A percentile compares a stretch with the other conserved stretches of the same genome.
phyloP scores from a whole-genome alignment of 352 stramenopile species.

The Globisporangium apiculatum region DNA sequence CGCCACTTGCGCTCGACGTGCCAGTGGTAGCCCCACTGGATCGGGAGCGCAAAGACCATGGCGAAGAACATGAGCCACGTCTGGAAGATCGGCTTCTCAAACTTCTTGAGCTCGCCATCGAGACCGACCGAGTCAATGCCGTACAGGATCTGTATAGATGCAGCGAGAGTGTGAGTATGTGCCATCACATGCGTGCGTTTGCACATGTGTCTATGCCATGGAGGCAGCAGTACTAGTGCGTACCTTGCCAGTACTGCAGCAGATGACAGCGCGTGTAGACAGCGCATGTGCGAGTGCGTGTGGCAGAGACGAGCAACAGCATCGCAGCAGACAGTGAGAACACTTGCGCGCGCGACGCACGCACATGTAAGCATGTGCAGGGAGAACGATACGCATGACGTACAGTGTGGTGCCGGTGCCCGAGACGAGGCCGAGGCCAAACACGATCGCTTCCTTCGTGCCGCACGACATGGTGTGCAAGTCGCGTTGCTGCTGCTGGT shows the following conservation, averaged over 20 bases:
- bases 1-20: conserved; percentile 70
- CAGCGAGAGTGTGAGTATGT: neutral
- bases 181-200: neutral
- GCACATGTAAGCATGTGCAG: conserved; percentile 3
- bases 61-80: conserved; percentile 96
- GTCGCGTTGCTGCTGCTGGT: neutral
- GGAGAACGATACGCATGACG: conserved; percentile 13
- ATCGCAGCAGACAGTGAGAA: too few species aligned
- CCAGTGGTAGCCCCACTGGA: conserved; percentile 87
- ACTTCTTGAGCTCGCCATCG: conserved; percentile 85
- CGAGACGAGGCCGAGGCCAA: conserved; percentile 71
- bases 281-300: neutral
- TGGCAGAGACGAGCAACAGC: too few species aligned
- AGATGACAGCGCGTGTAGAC: neutral
- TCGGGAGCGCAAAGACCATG: conserved; percentile 91
- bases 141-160: conserved; percentile 85
- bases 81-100: conserved; percentile 94
- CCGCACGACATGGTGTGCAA: conserved; percentile 59
- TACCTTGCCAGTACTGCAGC: conserved; percentile 60
- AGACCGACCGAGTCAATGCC: conserved; percentile 85
- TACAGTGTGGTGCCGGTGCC: conserved; percentile 83
- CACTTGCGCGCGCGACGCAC: neutral
- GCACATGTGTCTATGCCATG: too few species aligned
- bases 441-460: conserved; percentile 69
- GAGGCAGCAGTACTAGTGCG: neutral